Percentiles rank a stretch among this genome's conserved stretches.
phyloP scores from a whole-genome alignment of 2,329 filamentous ascomycete species.

The Lomentospora prolificans region DNA sequence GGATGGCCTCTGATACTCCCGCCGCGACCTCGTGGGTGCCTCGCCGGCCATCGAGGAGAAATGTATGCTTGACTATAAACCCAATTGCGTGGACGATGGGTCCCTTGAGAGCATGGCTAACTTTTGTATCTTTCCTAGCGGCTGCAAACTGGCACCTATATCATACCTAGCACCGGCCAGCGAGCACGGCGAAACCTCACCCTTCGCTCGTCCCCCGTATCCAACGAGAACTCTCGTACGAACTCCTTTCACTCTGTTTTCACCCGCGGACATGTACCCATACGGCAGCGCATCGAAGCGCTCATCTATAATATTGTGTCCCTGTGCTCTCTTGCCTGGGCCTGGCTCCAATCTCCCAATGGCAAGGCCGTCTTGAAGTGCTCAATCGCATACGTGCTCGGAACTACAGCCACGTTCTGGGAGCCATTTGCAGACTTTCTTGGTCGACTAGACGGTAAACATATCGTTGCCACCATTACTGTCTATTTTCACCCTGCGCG shows the following conservation, averaged over 20 bases:
- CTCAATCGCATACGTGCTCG: slow-evolving; percentile 78
- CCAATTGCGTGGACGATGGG: too few species aligned
- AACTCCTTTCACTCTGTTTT: slow-evolving; percentile 23
- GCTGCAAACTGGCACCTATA: slow-evolving; percentile 76
- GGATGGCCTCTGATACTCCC: slow-evolving; percentile 1
- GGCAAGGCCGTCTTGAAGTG: slow-evolving; percentile 83
- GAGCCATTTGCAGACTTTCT: slow-evolving; percentile 62
- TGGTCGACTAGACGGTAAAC: slow-evolving; percentile 81
- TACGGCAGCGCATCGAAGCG: slow-evolving; percentile 24
- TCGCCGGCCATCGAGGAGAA: slow-evolving; percentile 4
- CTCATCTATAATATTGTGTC: slow-evolving; percentile 27
- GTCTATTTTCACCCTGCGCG: slow-evolving; percentile 92
- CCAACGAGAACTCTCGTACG: slow-evolving; percentile 19
- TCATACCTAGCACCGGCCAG: slow-evolving; percentile 78
- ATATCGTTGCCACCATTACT: slow-evolving; percentile 85
- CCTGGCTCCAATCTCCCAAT: slow-evolving; percentile 59
- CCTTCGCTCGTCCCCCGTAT: slow-evolving; percentile 38
- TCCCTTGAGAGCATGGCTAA: background rate
- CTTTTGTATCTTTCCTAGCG: slow-evolving; percentile 35
- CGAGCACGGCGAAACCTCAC: slow-evolving; percentile 73
- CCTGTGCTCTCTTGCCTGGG: slow-evolving; percentile 31
- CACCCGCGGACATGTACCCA: slow-evolving; percentile 21
- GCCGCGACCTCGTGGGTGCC: background rate
- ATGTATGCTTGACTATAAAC: too few species aligned
- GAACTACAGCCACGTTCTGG: slow-evolving; percentile 78